Base-by-base conservation (phyloP, 805 yeast genomes). In the Saccharomycopsis capsularis region DNA sequence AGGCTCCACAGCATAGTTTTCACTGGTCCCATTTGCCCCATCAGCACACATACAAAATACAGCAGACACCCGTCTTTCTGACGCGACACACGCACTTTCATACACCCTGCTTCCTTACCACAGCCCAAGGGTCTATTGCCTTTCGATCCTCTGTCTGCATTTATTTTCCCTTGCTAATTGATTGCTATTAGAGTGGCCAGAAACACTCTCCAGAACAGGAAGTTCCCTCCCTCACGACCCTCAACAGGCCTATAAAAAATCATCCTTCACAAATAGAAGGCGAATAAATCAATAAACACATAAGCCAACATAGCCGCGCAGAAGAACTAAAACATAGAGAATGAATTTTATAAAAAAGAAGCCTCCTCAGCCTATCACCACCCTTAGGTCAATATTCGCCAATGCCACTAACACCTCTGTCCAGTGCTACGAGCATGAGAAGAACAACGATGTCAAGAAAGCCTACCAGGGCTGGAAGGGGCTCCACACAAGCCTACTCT, bases 381-480 rank as follows among this genome's bases (percentile, higher is more conserved):
- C 73, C 15, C 69, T 84, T 21, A 72, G 79, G 42, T 79, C 75
- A 44, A 62, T 82, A 1, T 83, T 82, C 62, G 74, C 77, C 55
- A 83, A 78, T 51, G 70, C 78, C 44, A 83, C 86, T 44, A 76
- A 76, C 57, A 70, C 68, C 51, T 73, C 86, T 3, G 69, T 83
- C 45, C 68, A 71, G 52, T 78, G 81, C 61, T 59, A 80, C 44
- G 69, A 78, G 3, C 60, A 79, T 18, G 89, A 84, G 57, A 82
- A 82, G 51, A 66, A 68, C 18, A 68, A 71, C 30, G 70, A 74
- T 19, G 62, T 70, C 40, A 74, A 70, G 44, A 77, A 74, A 16
- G 84, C 89, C 2, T 63, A 82, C 19, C 76, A 74, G 51, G 90
- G 90, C 2, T 83, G 91, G 90, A 82, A 79, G 55, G 68, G 79